Base-by-base conservation (phyloP, 2,329 filamentous ascomycete species). In the Neopestalotiopsis clavispora region DNA sequence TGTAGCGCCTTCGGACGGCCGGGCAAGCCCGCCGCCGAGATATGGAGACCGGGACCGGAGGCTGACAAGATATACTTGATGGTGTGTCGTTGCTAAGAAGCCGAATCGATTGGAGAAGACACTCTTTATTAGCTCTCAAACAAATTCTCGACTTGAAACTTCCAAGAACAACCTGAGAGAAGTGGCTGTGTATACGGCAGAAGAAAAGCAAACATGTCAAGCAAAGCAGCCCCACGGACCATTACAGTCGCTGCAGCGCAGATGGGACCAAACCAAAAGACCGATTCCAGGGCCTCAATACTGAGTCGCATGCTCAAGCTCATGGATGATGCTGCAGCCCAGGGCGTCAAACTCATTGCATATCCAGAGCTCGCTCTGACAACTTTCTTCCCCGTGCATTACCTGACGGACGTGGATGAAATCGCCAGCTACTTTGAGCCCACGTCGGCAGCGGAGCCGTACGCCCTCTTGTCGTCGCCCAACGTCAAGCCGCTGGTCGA, bases 301-400 rank as follows among this genome's bases (percentile, higher is more conserved):
- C 74, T 88, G n/a, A 67, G 76, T 2, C 83, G 86, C 13, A 85
- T 89, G 78, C 76, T 87, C 70, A 76, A 76, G 23, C 81, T 88
- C 34, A 82, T 89, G 30, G 77, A 82, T 20, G 75, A 81, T 58
- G 86, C 86, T 13, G 79, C 82, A 1, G 67, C 76, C 2, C 75
- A 84, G 67, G 80, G 80, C 17, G 85, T 84, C 57, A 80, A 84
- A 70, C 75, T 89, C 1, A 82, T 88, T 10, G 81, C 88, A 38
- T 89, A 84, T 71, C 86, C 86, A 1, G 86, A 88, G 75, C 79
- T 82, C n/a, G 83, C 86, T 12, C 80, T 88, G 13, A 87, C 86
- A 0, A 88, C 86, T 0, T 89, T 89, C 80, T 88, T 88, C 74
- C 86, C 86, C 0, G 82, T 84, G 4, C 82, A 85, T 71, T 76